Percentiles rank a stretch among this genome's conserved stretches.
These are phyloP conservation scores for Pseudovirgaria hyperparasitica DNA, from an alignment of 2,329 filamentous ascomycete genomes.

Conservation along the genomic window DNA sequence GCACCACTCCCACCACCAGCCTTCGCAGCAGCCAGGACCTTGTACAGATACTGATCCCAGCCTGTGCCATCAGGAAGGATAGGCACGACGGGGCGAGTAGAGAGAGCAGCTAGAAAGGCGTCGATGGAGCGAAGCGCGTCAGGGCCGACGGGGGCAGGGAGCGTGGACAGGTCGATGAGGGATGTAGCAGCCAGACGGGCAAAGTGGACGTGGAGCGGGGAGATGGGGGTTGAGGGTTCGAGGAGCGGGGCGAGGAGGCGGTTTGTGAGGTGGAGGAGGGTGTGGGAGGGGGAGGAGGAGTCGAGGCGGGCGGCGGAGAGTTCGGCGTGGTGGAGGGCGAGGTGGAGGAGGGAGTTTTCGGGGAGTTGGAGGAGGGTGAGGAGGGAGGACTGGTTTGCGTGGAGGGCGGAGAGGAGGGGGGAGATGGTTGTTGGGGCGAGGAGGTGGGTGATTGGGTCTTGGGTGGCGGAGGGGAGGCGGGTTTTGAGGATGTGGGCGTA, in stretches of 20 bases:
- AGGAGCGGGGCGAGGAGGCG: conserved; percentile 16
- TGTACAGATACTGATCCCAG: conserved; percentile 23
- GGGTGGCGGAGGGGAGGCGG: conserved; percentile 17
- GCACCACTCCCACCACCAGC: conserved; percentile 7
- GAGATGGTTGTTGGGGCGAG: no score
- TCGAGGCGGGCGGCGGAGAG: conserved; percentile 19
- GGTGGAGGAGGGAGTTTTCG: conserved; percentile 16
- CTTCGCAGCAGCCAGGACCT: conserved; percentile 8
- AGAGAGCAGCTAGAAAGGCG: conserved; percentile 21
- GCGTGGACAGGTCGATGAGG: conserved; percentile 20
- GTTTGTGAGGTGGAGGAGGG: conserved; percentile 15
- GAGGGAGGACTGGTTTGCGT: conserved; percentile 14
- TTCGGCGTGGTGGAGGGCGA: conserved; percentile 23
- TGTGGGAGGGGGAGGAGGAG: conserved; percentile 12
- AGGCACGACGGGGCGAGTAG: conserved; percentile 19
- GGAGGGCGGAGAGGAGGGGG: no score
- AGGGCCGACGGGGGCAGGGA: conserved; percentile 20
- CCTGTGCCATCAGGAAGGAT: conserved; percentile 16
- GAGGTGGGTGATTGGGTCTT: no score
- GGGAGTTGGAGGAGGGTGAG: conserved; percentile 17
- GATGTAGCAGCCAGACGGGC: conserved; percentile 22
- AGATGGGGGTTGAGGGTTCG: conserved; percentile 10
- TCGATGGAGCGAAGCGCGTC: conserved; percentile 22
- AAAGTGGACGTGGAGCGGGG: conserved; percentile 23
- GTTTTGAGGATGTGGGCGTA: conserved; percentile 15